phyloP scores from a whole-genome alignment of 345 rosid genomes.

The Eucalyptus tenuipes region DNA sequence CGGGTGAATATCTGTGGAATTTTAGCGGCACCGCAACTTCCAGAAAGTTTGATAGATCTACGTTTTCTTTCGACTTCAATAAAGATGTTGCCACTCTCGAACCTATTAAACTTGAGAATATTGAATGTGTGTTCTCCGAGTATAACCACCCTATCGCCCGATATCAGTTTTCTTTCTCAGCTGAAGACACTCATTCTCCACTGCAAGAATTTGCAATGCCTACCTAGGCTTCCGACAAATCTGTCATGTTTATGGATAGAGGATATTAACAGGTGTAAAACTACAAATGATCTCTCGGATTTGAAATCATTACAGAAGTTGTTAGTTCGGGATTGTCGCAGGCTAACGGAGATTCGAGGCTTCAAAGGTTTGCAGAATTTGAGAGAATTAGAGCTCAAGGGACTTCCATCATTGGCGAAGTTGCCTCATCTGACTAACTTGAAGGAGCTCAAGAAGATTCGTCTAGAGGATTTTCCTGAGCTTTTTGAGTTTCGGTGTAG shows the following conservation, averaged over 20 bases:
- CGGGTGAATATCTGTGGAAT: too few species aligned
- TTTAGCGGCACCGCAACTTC: too few species aligned
- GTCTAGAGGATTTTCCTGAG: too few species aligned
- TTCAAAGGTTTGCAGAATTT: background rate
- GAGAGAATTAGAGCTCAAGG: too few species aligned
- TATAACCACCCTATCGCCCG: background rate
- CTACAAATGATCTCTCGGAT: too few species aligned
- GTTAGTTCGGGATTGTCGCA: background rate
- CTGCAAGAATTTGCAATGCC: background rate
- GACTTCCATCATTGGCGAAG: too few species aligned
- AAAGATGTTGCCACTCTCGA: background rate
- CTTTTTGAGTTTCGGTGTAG: too few species aligned
- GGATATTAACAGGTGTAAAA: too few species aligned
- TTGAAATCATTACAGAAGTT: too few species aligned
- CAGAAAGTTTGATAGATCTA: background rate
- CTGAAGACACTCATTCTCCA: accelerated
- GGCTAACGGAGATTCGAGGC: background rate
- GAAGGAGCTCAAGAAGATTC: background rate
- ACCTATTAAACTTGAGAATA: background rate
- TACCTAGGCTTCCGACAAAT: background rate
- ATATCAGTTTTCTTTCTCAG: background rate
- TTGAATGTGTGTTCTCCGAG: too few species aligned
- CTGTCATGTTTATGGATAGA: accelerated
- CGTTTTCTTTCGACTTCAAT: accelerated
- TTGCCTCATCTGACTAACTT: too few species aligned